Conservation (phyloP, 2,329 filamentous ascomycete genomes). For the Dactylellina drechsleri region DNA sequence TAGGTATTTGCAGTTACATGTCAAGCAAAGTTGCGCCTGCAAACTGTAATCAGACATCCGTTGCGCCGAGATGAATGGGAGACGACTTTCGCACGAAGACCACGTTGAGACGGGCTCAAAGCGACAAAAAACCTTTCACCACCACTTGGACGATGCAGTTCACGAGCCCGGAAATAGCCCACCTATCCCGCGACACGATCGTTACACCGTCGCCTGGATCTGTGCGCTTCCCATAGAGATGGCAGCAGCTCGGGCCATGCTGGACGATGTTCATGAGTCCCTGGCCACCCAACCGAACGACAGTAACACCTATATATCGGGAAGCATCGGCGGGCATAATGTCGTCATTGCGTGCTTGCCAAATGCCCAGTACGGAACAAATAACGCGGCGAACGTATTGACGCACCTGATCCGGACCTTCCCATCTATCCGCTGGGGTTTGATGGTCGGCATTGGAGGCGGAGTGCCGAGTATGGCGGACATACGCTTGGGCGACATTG, state of each 20-base stretch:
- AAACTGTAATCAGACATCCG: no score
- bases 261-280: slow-evolving; percentile 56
- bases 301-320: slow-evolving; percentile 57
- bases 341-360: slow-evolving; percentile 60
- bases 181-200: neutral
- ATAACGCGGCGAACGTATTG: slow-evolving; percentile 60
- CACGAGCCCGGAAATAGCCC: no score
- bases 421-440: slow-evolving; percentile 47
- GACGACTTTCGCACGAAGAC: no score
- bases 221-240: slow-evolving; percentile 56
- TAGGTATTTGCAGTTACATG: no score
- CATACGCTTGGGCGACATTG: slow-evolving; percentile 58
- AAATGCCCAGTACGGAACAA: slow-evolving; percentile 60
- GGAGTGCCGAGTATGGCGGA: slow-evolving; percentile 56
- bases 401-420: slow-evolving; percentile 60
- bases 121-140: no score
- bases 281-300: slow-evolving; percentile 43
- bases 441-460: slow-evolving; percentile 59
- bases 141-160: no score
- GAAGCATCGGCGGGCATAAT: slow-evolving; percentile 59
- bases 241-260: slow-evolving; percentile 56
- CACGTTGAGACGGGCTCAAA: no score
- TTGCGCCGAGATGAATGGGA: no score
- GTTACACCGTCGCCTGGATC: slow-evolving; percentile 55
- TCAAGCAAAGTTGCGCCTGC: no score